Evolutionary conservation across 2,329 filamentous ascomycete genomes (phyloP).

Genomic region (Lecanicillium sp.): DNA sequence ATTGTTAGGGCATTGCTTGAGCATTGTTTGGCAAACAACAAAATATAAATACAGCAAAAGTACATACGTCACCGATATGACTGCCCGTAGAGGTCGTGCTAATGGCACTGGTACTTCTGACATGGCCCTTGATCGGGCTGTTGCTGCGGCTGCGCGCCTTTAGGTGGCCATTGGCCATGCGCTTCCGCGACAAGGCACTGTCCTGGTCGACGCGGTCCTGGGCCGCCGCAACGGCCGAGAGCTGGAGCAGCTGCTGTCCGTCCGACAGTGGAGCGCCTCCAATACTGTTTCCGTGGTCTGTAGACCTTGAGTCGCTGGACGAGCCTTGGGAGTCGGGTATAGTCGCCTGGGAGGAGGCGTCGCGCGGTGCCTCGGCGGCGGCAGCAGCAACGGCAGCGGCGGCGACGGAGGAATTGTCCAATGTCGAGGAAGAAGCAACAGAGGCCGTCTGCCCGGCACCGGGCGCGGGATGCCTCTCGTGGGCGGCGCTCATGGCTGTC

Average conservation of each 20-base stretch:
- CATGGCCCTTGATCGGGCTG: slow-evolving; percentile 53
- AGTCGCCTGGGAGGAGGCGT: slow-evolving; percentile 5
- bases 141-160: slow-evolving; percentile 46
- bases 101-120: slow-evolving; percentile 65
- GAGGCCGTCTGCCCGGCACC: background rate
- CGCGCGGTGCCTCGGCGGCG: background rate
- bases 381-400: too few relatives aligned
- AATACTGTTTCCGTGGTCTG: slow-evolving; percentile 7
- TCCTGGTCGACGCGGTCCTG: slow-evolving; percentile 42
- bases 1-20: slow-evolving; percentile 5
- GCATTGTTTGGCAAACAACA: too few relatives aligned
- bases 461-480: background rate
- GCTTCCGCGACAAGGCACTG: slow-evolving; percentile 53
- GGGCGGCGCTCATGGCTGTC: background rate
- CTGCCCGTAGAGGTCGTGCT: slow-evolving; percentile 55
- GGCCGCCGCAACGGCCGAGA: slow-evolving; percentile 53
- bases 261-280: slow-evolving; percentile 15
- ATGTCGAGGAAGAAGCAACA: background rate
- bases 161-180: slow-evolving; percentile 69
- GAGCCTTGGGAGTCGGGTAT: slow-evolving; percentile 14
- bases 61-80: slow-evolving; percentile 70
- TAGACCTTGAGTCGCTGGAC: background rate
- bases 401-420: background rate
- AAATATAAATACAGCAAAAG: too few relatives aligned
- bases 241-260: slow-evolving; percentile 49